Evolutionary conservation across 805 yeast species (phyloP).

Genomic region (Starmerella bombicola): DNA sequence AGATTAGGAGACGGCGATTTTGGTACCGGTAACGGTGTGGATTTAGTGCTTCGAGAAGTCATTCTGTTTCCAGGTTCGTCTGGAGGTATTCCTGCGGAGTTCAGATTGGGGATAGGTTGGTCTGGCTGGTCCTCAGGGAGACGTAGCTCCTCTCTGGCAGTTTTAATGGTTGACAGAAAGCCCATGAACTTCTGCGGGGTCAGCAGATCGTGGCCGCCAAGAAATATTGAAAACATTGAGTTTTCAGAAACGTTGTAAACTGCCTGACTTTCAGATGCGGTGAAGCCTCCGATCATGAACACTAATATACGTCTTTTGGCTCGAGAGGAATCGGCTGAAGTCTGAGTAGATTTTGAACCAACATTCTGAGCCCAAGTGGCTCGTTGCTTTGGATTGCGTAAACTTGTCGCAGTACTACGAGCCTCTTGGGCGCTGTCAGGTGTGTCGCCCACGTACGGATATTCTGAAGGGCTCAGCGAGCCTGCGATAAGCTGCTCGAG

Average conservation of each 20-base stretch:
- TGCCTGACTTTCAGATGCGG: slow-evolving; percentile 67
- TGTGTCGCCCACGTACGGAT: slow-evolving; percentile 55
- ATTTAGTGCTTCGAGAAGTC: no score
- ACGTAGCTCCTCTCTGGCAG: slow-evolving; percentile 24
- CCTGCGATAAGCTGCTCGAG: slow-evolving; percentile 38
- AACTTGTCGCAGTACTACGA: slow-evolving; percentile 37
- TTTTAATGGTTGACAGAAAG: slow-evolving; percentile 23
- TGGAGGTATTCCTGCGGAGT: no score
- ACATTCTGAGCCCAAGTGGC: slow-evolving; percentile 60
- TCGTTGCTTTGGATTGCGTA: slow-evolving; percentile 58
- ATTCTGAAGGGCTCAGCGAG: slow-evolving; percentile 43
- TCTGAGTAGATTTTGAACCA: background rate
- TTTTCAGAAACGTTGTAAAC: slow-evolving; percentile 54
- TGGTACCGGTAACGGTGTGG: no score
- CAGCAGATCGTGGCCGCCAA: slow-evolving; percentile 69
- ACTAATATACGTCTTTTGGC: slow-evolving; percentile 40
- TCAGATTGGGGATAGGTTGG: slow-evolving; percentile 25
- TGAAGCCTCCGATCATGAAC: slow-evolving; percentile 80
- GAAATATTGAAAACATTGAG: slow-evolving; percentile 51
- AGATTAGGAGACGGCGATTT: no score
- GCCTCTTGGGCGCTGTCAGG: slow-evolving; percentile 30
- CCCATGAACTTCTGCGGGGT: slow-evolving; percentile 30
- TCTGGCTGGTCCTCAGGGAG: slow-evolving; percentile 27
- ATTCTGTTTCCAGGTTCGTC: no score
- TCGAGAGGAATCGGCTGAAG: slow-evolving; percentile 1